A percentile compares a stretch with the other conserved stretches of the same genome.
These are phyloP conservation scores for Rhododendron simsii DNA, from an alignment of 148 eudicot species.

Conservation along the genomic window DNA sequence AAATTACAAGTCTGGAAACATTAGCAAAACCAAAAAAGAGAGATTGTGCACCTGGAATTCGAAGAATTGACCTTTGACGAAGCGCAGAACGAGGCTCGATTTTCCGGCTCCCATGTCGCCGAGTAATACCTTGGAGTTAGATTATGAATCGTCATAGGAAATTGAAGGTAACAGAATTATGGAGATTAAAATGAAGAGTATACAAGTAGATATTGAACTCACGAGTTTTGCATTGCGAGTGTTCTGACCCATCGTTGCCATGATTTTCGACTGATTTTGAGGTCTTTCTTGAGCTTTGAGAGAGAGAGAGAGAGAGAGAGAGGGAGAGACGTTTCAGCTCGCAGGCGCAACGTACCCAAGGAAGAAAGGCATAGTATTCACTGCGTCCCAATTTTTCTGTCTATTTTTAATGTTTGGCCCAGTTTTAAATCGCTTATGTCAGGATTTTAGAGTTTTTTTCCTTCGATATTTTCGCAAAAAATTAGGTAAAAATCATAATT, in stretches of 20 bases:
- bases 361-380: not conserved
- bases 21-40: not conserved
- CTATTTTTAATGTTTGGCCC: no score
- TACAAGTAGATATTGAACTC: not conserved
- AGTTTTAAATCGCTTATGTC: no score
- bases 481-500: no score
- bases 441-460: no score
- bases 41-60: constrained; percentile 67
- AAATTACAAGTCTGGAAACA: not conserved
- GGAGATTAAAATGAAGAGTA: not conserved
- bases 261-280: constrained; percentile 14
- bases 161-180: not conserved
- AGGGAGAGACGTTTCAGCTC: constrained; percentile 1
- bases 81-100: constrained; percentile 94
- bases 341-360: not conserved
- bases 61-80: constrained; percentile 93
- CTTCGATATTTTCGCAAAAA: no score
- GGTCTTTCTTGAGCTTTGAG: not conserved
- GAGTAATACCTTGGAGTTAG: constrained; percentile 55
- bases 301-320: constrained; percentile 7
- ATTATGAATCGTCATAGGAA: not conserved
- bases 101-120: constrained; percentile 99
- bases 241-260: constrained; percentile 73
- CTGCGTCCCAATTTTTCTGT: no score
- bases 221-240: constrained; percentile 92